Conservation (phyloP, 208 protist genomes). For the Leishmania mexicana region DNA sequence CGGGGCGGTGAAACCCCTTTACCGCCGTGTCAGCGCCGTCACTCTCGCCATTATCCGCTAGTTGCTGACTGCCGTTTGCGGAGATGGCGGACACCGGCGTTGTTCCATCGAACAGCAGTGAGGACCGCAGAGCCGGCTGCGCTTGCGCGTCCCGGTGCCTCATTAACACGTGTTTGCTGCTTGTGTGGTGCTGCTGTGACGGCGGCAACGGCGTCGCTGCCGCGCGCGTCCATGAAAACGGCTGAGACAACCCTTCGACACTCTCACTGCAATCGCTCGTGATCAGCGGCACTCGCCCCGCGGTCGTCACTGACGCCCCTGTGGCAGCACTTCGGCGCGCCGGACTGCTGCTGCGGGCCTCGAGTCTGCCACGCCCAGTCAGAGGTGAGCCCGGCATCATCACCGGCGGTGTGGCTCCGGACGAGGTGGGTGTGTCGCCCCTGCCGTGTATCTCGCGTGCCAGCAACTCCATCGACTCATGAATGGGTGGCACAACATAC, state of each 20-base stretch:
- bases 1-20: not conserved
- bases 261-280: not conserved
- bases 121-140: not conserved
- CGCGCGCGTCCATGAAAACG: not conserved
- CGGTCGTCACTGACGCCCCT: not conserved
- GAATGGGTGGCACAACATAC: slow-evolving; percentile 2
- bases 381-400: not conserved
- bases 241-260: not conserved
- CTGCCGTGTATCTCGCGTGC: slow-evolving; percentile 6
- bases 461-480: slow-evolving; percentile 19
- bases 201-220: not conserved
- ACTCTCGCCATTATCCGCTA: not conserved
- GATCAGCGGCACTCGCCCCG: not conserved
- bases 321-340: not conserved
- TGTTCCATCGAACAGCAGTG: not conserved
- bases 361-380: not conserved
- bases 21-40: not conserved
- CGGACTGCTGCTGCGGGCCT: not conserved
- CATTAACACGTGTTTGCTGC: too few relatives aligned
- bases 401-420: not conserved
- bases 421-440: not conserved
- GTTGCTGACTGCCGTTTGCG: not conserved
- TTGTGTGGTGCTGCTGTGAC: not conserved
- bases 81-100: not conserved
- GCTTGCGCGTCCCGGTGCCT: not conserved